Evolutionary conservation across 2,329 filamentous ascomycete genomes (phyloP).

Genomic region (Microsporum audouinii): DNA sequence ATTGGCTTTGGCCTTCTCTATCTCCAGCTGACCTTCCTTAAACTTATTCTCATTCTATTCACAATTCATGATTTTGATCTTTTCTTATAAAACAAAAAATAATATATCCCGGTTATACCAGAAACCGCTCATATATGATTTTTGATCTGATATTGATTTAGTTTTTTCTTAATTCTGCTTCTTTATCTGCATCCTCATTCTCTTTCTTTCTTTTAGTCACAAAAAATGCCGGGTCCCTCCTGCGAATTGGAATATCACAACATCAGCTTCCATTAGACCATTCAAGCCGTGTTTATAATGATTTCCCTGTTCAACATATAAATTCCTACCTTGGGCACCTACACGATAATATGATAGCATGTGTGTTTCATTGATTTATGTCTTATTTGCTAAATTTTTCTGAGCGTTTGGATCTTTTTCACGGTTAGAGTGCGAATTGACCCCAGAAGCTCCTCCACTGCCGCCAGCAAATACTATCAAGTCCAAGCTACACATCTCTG

Average conservation of each 20-base stretch:
- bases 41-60: not conserved
- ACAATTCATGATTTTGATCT: not conserved
- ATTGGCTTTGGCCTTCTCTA: not conserved
- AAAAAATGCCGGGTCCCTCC: not conserved
- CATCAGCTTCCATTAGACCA: not conserved
- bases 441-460: too few species aligned
- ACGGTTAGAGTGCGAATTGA: too few species aligned
- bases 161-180: not conserved
- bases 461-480: too few species aligned
- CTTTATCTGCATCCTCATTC: not conserved
- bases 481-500: too few species aligned
- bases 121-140: not conserved
- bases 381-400: too few species aligned
- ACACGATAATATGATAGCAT: too few species aligned
- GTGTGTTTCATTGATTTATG: too few species aligned
- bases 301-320: not conserved
- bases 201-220: not conserved
- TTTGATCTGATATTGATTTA: not conserved
- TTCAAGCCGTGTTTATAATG: not conserved
- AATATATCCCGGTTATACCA: not conserved
- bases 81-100: not conserved
- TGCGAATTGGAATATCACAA: not conserved
- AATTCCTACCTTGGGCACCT: not conserved
- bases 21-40: not conserved
- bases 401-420: too few species aligned